phyloP scores from a whole-genome alignment of 1,139 yeast species.

The Hemisphaericaspora subhashii region DNA sequence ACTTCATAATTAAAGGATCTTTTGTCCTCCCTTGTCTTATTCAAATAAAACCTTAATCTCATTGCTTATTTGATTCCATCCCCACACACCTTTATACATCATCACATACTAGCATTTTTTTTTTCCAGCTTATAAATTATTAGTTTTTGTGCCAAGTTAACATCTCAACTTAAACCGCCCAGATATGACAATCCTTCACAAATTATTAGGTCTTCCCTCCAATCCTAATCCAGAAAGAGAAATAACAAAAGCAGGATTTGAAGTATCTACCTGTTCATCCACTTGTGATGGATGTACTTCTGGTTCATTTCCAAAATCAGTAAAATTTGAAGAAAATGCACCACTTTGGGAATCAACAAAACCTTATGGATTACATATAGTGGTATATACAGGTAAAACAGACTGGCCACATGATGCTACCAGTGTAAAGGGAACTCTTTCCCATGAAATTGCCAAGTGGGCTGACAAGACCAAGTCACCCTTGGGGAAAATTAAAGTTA shows the following conservation, averaged over 20 bases:
- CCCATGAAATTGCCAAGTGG: conserved; percentile 53
- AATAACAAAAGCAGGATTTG: conserved; percentile 38
- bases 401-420: conserved; percentile 86
- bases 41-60: too few species aligned
- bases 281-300: conserved; percentile 55
- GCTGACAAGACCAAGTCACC: conserved; percentile 24
- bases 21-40: too few species aligned
- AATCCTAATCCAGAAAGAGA: conserved; percentile 16
- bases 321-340: conserved; percentile 44
- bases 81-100: too few species aligned
- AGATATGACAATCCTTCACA: conserved; percentile 12
- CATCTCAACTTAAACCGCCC: too few species aligned
- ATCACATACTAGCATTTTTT: too few species aligned
- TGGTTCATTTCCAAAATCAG: conserved; percentile 54
- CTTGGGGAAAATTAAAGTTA: conserved; percentile 43
- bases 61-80: too few species aligned
- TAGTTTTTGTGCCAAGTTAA: too few species aligned
- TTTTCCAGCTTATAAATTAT: too few species aligned
- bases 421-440: conserved; percentile 52
- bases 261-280: conserved; percentile 42
- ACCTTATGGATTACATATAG: conserved; percentile 67
- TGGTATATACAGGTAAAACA: conserved; percentile 77
- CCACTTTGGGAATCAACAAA: conserved; percentile 72
- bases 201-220: conserved; percentile 5
- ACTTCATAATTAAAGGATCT: too few species aligned